Evolutionary conservation across 1,139 yeast species (phyloP), one percentile per base, ranked within the genome.

Genomic region (Blastobotrys raffinosifermentans): DNA sequence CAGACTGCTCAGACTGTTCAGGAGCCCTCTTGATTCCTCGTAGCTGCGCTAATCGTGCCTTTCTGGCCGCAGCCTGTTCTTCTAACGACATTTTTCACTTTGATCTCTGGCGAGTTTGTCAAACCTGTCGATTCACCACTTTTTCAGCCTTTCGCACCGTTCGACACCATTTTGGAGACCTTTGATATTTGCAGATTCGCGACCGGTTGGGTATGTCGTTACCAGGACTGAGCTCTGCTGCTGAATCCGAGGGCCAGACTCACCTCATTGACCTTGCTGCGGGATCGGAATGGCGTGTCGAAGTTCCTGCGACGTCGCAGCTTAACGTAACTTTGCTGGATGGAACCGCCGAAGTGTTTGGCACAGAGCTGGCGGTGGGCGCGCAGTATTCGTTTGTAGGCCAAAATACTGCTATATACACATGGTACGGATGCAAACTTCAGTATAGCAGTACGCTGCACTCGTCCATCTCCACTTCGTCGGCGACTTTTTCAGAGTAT

Each of bases 271-370:
- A 42, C 11, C 48, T 61, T 6, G 44, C 49, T 6, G 48, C 61
- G 3, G 46, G 50, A n/a, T 45, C 50, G 19, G 96, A 87, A 63
- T 89, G 96, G 96, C 68, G 95, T 43, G 72, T 86, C 42, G 95
- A 86, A 54, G 75, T 85, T 35, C 66, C 77, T 5, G 67, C 68
- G 25, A 54, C 15, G 7, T 8, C 87, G 33, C 68, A 68, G n/a
- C 54, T 86, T 23, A 77, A 70, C 47, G 70, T 82, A 23, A 33
- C 56, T 57, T 57, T 70, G 8, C 46, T 63, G 3, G 64, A 67
- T 5, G 98, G 98, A 2, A 70, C 80, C 2, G 96, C 85, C 2
- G 98, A 91, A 61, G 72, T 89, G 14, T 86, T 83, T 61, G 98
- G 98, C 17, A 86, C 96, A 2, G 98, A 91, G 56, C 70, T 91